Percentiles rank a stretch among this genome's conserved stretches.
These are phyloP conservation scores for Tolypocladium tropicale DNA, from an alignment of 2,329 filamentous ascomycete species.

Conservation along the genomic window DNA sequence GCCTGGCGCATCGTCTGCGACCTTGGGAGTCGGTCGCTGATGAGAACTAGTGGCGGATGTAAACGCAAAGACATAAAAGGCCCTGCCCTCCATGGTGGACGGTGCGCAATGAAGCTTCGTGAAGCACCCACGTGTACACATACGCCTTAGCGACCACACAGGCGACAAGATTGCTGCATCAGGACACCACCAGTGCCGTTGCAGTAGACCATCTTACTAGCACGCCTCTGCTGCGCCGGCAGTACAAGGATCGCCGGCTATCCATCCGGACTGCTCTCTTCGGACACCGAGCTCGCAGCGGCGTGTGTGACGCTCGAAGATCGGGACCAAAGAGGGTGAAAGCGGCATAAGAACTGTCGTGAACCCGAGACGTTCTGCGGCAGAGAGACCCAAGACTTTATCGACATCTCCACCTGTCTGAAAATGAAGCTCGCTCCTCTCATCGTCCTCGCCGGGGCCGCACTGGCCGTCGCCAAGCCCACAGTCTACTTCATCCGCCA, in stretches of 20 bases:
- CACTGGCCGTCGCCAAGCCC: constrained; percentile 18
- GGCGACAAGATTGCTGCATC: background rate
- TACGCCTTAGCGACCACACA: background rate
- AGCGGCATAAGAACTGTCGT: background rate
- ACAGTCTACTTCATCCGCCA: constrained; percentile 55
- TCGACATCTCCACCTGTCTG: background rate
- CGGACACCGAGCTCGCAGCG: background rate
- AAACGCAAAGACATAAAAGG: background rate
- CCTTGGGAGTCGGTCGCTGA: background rate
- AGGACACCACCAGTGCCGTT: background rate
- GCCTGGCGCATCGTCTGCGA: background rate
- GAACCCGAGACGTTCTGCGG: background rate
- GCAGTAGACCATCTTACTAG: background rate
- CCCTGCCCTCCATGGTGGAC: background rate
- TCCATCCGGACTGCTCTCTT: background rate
- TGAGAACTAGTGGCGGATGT: background rate
- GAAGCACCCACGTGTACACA: background rate
- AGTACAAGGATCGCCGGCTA: background rate
- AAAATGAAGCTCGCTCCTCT: constrained; percentile 12
- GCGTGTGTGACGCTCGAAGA: background rate
- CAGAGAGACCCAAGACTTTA: background rate
- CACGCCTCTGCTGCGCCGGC: too few relatives aligned
- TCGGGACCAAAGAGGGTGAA: background rate
- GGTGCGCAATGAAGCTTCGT: background rate
- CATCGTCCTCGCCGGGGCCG: constrained; percentile 7